phyloP scores from a whole-genome alignment of 345 rosid genomes.

The Salix dunnii region DNA sequence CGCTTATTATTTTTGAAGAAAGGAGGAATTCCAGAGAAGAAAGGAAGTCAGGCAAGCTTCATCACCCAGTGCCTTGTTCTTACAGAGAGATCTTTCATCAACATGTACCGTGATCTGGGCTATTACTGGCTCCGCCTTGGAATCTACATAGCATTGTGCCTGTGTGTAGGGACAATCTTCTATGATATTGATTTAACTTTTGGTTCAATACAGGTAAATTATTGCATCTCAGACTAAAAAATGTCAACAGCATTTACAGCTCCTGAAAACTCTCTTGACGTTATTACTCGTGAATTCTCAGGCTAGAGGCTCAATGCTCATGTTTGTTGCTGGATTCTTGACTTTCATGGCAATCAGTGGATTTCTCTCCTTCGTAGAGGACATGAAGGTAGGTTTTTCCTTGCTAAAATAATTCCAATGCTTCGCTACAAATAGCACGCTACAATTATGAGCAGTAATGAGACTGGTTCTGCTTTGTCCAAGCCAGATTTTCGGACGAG shows the following conservation, averaged over 20 bases:
- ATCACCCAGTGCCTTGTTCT: conserved; percentile 8
- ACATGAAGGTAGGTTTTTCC: conserved; percentile 30
- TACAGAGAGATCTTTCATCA: conserved; percentile 16
- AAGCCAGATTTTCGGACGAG: conserved; percentile 41
- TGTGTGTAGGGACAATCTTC: conserved; percentile 50
- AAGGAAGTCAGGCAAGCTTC: conserved; percentile 8
- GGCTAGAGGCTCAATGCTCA: conserved; percentile 48
- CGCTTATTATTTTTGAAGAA: neutral
- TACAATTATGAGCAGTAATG: neutral
- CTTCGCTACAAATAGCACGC: neutral
- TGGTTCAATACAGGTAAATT: conserved; percentile 56
- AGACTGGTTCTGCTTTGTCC: neutral
- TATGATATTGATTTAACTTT: conserved; percentile 33
- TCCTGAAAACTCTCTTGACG: neutral
- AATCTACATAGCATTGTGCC: conserved; percentile 42
- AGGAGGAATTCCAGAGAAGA: neutral
- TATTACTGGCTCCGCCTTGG: conserved; percentile 64
- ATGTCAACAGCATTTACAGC: neutral
- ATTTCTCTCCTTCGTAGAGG: conserved; percentile 53
- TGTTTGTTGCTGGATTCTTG: conserved; percentile 44
- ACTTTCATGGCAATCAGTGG: conserved; percentile 57
- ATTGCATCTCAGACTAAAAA: neutral
- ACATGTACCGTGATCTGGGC: conserved; percentile 64
- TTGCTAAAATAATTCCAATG: neutral
- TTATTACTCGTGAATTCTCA: conserved; percentile 4